Evolutionary conservation across 202 grass and related monocot species (phyloP).

Genomic region (Cymbopogon flexuosus): DNA sequence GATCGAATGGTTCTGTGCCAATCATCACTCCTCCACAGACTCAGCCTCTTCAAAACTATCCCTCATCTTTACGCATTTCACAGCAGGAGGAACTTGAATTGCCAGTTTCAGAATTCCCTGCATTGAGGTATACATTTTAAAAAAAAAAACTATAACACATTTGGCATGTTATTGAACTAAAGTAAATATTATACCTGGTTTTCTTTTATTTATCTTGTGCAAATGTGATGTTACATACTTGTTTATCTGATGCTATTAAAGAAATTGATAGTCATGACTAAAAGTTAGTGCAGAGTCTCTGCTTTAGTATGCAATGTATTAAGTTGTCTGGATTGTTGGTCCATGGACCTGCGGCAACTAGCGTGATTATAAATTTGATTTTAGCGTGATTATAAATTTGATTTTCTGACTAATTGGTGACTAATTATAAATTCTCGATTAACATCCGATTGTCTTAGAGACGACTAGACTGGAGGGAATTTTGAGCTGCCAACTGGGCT

Average conservation of each 20-base stretch:
- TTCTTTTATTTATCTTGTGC: conserved; percentile 9
- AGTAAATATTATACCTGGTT: background rate
- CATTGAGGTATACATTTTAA: conserved; percentile 45
- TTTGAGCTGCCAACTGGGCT: background rate
- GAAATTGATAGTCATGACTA: background rate
- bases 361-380: background rate
- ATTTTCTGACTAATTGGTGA: background rate
- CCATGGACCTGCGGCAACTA: background rate
- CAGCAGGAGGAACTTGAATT: conserved; percentile 58
- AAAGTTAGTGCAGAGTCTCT: background rate
- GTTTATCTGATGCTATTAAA: background rate
- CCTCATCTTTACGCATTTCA: conserved; percentile 40
- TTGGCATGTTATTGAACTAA: background rate
- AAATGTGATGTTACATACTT: background rate
- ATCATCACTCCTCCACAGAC: conserved; percentile 83
- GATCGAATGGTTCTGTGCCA: conserved; percentile 62
- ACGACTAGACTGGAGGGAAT: background rate
- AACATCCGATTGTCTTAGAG: background rate
- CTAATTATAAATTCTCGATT: background rate
- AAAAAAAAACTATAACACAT: background rate
- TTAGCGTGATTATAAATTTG: background rate
- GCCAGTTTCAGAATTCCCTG: conserved; percentile 56
- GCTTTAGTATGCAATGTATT: background rate
- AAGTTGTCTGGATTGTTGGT: background rate
- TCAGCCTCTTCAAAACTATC: conserved; percentile 74